Percentiles rank a stretch among this genome's conserved stretches.
Conservation (phyloP, 768 basidiomycete species). For the Tephrocybe sp. region DNA sequence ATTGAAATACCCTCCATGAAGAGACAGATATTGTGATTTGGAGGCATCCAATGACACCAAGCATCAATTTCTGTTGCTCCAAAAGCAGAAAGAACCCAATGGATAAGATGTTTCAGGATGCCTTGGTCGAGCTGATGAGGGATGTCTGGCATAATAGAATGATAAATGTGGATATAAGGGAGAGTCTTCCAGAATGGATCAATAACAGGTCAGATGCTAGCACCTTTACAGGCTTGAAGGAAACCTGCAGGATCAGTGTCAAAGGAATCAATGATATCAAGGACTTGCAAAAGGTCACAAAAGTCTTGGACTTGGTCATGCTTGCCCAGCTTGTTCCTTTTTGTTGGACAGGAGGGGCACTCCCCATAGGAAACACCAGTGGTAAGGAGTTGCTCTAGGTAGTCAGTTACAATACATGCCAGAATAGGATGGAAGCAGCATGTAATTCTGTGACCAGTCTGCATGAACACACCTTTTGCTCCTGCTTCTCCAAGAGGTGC, state of each 20-base stretch:
- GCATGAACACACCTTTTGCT: conserved; percentile 20
- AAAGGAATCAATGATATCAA: conserved; percentile 26
- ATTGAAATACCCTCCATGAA: conserved; percentile 35
- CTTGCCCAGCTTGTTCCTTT: conserved; percentile 19
- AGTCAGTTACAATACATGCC: conserved; percentile 37
- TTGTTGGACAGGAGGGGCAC: conserved; percentile 26
- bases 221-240: conserved; percentile 15
- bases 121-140: conserved; percentile 36
- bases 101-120: conserved; percentile 30
- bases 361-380: conserved; percentile 24
- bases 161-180: conserved; percentile 25
- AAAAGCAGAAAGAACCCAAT: conserved; percentile 27
- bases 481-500: conserved; percentile 26
- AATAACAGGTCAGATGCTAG: conserved; percentile 24
- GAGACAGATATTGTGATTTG: conserved; percentile 30
- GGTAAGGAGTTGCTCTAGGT: conserved; percentile 45
- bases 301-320: conserved; percentile 1
- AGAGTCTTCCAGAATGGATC: conserved; percentile 27
- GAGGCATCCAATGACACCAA: conserved; percentile 28
- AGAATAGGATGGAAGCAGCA: conserved; percentile 37
- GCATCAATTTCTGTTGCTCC: conserved; percentile 36
- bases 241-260: conserved; percentile 15
- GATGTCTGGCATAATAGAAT: conserved; percentile 29
- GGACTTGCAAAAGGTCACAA: conserved; percentile 16
- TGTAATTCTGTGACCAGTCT: conserved; percentile 33